Percentiles rank a stretch among this genome's conserved stretches.
Evolutionary conservation across 495 filamentous ascomycete species (phyloP).

Genomic region (Penicillium goetzii): DNA sequence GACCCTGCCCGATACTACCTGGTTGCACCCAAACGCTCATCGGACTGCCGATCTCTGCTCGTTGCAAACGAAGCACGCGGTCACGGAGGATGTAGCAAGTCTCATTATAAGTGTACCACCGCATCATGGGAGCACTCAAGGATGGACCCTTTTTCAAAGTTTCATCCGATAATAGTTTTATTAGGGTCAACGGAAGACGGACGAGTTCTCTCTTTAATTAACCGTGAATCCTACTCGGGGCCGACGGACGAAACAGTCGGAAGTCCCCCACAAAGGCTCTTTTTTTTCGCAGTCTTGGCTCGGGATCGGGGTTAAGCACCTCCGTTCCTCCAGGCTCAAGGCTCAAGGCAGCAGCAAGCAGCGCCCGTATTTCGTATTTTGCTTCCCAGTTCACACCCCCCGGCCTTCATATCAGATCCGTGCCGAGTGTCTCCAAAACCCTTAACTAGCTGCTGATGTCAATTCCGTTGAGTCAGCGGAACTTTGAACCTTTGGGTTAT

Average conservation of each 20-base stretch:
- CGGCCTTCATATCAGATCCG: not conserved
- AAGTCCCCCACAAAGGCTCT: not conserved
- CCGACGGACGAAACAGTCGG: slow-evolving; percentile 5
- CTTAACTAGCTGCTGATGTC: not conserved
- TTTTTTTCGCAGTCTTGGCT: not conserved
- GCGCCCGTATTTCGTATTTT: slow-evolving; percentile 11
- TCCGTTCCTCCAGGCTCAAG: slow-evolving; percentile 10
- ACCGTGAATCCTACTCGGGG: not conserved
- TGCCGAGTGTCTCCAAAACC: not conserved
- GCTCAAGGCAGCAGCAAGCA: slow-evolving; percentile 17
- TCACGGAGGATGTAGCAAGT: not conserved
- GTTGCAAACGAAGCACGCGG: slow-evolving; percentile 5
- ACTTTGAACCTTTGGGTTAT: not conserved
- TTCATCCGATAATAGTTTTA: not conserved
- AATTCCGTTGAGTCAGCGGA: slow-evolving; percentile 10
- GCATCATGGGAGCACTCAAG: not conserved
- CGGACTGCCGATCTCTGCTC: slow-evolving; percentile 21
- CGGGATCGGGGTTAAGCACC: slow-evolving; percentile 19
- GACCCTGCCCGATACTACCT: slow-evolving; percentile 5
- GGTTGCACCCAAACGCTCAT: not conserved
- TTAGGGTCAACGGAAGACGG: not conserved
- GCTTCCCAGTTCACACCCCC: not conserved
- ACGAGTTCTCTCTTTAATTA: not conserved
- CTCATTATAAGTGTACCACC: too few species aligned
- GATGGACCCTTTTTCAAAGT: not conserved